These are phyloP conservation scores for Trifolium fragiferum DNA, from an alignment of 306 rosid genomes.

Conservation along the genomic window DNA sequence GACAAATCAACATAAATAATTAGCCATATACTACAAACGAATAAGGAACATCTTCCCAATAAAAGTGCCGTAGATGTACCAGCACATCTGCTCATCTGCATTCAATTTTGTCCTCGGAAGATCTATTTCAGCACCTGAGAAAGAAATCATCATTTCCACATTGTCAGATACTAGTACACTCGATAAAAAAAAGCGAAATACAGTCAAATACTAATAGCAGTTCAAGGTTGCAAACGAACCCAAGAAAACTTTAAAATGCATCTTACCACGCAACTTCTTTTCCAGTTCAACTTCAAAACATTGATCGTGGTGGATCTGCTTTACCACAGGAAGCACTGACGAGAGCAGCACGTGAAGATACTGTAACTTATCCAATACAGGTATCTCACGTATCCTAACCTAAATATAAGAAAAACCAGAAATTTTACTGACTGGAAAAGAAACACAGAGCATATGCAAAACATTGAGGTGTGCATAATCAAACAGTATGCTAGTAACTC, in stretches of 20 bases:
- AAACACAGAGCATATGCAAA: constrained; percentile 9
- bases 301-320: constrained; percentile 81
- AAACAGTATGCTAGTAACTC: neutral
- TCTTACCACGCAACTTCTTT: constrained; percentile 79
- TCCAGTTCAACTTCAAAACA: constrained; percentile 91
- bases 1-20: constrained; percentile 45
- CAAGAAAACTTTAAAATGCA: constrained; percentile 38
- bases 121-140: constrained; percentile 75
- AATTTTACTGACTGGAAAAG: constrained; percentile 34
- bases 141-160: constrained; percentile 38
- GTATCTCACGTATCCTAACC: constrained; percentile 91
- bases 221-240: constrained; percentile 32
- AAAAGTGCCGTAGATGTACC: constrained; percentile 54
- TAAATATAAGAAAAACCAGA: constrained; percentile 47
- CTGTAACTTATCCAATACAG: constrained; percentile 77
- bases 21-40: constrained; percentile 14
- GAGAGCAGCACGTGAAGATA: constrained; percentile 79
- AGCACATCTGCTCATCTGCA: constrained; percentile 99
- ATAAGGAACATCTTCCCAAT: constrained; percentile 3
- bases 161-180: constrained; percentile 37
- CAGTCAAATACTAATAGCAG: constrained; percentile 29
- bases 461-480: constrained; percentile 30
- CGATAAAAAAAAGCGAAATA: constrained; percentile 19
- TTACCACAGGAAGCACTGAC: constrained; percentile 88
- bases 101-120: constrained; percentile 86